Evolutionary conservation across 768 basidiomycete genomes (phyloP), one percentile per base, ranked within the genome.

Genomic region (Sporobolomyces phaffii): DNA sequence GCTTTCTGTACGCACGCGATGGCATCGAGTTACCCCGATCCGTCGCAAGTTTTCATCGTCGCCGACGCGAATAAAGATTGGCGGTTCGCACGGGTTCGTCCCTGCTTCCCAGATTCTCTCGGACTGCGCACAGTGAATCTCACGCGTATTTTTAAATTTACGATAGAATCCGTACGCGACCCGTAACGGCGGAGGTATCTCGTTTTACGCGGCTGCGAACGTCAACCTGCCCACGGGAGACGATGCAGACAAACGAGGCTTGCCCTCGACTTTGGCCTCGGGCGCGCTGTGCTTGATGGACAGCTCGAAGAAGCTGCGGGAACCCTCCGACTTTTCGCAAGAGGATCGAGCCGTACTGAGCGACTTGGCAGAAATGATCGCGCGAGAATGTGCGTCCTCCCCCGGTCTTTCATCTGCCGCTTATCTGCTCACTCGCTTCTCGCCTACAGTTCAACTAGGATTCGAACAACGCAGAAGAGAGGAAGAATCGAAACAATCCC

Each of bases 271-370:
- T 0, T 54, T 69, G n/a, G 58, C 63, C 10, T 52, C 53, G 20
- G 68, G 68, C 5, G 63, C 68, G 2, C 53, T 69, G 1, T 69
- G 68, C 41, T 43, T 69, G 20, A 57, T 69, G 54, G 68, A 69
- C 43, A 29, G 50, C 1, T 10, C 26, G 31, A 44, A 34, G 43
- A 9, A 14, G 9, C 48, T 64, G 0, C 38, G 63, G 6, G 24
- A 56, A 6, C 31, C 63, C 4, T 50, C 36, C 13, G 54, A 28
- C 15, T 57, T 69, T 26, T 31, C 45, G n/a, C 28, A 15, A 8
- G 63, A 64, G 26, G 68, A 69, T 20, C 59, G 68, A 15, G 29
- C n/a, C n/a, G 49, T 64, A 4, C 29, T 69, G 48, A 45, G 20
- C 22, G 63, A 61, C 24, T 29, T 69, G 18, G 68, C 68, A 5